Evolutionary conservation across 2,329 filamentous ascomycete genomes (phyloP), one percentile per base, ranked within the genome.

Genomic region (Xylaria sp.): DNA sequence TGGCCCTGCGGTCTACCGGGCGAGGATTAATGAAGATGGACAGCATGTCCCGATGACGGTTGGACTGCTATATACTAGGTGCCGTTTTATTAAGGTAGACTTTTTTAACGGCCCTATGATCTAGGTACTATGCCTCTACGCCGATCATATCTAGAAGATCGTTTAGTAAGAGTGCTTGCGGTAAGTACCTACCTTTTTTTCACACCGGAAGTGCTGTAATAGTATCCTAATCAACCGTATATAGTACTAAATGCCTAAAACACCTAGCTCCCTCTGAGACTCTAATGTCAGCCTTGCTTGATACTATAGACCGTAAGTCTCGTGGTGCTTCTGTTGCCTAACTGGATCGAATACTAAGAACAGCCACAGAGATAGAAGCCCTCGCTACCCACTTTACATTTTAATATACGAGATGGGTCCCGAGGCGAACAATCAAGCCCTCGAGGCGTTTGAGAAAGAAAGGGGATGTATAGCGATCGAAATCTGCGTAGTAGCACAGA

Each of bases 151-250:
- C 53, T 47, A 47, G 42, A 56, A 57, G 53, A 40, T 28, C 21
- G 33, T 57, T 57, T 9, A 56, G 53, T 31, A 56, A 56, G 53
- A 38, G 43, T 47, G 40, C 40, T 45, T 54, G 51, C 25, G 25
- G 40, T 9, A 54, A 55, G 40, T 46, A n/a, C n/a, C n/a, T n/a
- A n/a, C 40, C 17, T 7, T 12, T 55, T 55, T 28, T 55, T 37
- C 12, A 55, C 40, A 55, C 52, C 17, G 40, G 52, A 55, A 46
- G 28, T 46, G 52, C 28, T 55, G 37, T 55, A 28, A 55, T 46
- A 37, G 40, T 55, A 54, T 45, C 38, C 25, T 31, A 35, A 37
- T 15, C 14, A 45, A 35, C 35, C 35, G 35, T 38, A 56, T 55
- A 35, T 55, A 31, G 5, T 31, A 31, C 38, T 4, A 55, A 51